Conservation (phyloP, 2,329 filamentous ascomycete genomes). For the Aspergillus japonicus region DNA sequence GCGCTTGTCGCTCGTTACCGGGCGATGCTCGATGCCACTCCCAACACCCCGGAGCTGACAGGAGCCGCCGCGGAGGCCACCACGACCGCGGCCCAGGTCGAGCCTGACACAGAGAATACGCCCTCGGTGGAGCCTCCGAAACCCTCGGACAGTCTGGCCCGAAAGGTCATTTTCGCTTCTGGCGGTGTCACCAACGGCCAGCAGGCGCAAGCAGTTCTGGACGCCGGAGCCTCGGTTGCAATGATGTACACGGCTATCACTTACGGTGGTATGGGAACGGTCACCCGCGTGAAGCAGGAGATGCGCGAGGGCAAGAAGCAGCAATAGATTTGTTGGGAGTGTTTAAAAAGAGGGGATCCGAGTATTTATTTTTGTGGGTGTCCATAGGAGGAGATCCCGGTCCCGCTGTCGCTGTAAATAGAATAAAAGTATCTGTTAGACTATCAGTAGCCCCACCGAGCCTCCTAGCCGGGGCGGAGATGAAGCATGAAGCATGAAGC, state of each 20-base stretch:
- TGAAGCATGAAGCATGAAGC: not conserved
- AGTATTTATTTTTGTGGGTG: not conserved
- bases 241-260: constrained; percentile 84
- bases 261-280: constrained; percentile 62
- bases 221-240: constrained; percentile 84
- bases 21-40: constrained; percentile 59
- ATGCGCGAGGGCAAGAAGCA: constrained; percentile 41
- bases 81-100: constrained; percentile 18
- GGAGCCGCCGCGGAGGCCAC: constrained; percentile 14
- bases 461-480: not conserved
- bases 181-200: constrained; percentile 88
- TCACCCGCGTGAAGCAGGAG: constrained; percentile 53
- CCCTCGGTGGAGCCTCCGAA: constrained; percentile 19
- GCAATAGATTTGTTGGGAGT: not conserved
- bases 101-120: constrained; percentile 23
- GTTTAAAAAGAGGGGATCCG: not conserved
- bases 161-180: constrained; percentile 86
- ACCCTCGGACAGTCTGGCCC: constrained; percentile 18
- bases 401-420: not conserved
- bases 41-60: constrained; percentile 23
- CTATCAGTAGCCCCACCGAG: not conserved
- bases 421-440: not conserved
- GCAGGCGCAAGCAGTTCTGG: constrained; percentile 76
- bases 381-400: not conserved
- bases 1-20: constrained; percentile 78